Evolutionary conservation across 352 stramenopile genomes (phyloP).

Genomic region (Phytophthora rubi): DNA sequence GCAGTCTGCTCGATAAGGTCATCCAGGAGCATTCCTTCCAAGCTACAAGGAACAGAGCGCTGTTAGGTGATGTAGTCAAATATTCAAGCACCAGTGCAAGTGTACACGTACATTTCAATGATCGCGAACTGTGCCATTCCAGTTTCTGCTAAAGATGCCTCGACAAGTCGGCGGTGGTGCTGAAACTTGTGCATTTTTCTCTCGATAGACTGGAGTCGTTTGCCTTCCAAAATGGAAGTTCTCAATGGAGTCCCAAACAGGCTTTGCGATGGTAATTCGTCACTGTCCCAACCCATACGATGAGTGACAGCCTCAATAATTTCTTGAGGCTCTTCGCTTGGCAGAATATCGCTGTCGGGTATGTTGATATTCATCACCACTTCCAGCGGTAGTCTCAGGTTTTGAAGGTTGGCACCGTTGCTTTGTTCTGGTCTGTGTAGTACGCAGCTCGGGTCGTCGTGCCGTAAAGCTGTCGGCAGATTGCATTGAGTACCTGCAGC

Average conservation of each 20-base stretch:
- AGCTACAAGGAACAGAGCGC: conserved; percentile 20
- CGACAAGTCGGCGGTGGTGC: conserved; percentile 58
- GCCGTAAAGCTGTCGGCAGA: conserved; percentile 10
- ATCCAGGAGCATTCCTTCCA: conserved; percentile 53
- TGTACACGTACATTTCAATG: conserved; percentile 64
- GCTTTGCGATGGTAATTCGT: background rate
- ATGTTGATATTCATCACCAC: conserved; percentile 58
- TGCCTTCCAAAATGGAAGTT: conserved; percentile 31
- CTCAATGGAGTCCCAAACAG: conserved; percentile 8
- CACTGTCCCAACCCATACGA: background rate
- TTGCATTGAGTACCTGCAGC: conserved; percentile 17
- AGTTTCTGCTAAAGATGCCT: conserved; percentile 59
- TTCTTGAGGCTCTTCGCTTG: background rate
- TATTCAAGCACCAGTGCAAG: background rate
- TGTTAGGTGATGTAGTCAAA: background rate
- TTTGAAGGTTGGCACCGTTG: background rate
- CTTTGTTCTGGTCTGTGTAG: background rate
- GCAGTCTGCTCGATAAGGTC: conserved; percentile 48
- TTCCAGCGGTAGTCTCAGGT: conserved; percentile 47
- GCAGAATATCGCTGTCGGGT: background rate
- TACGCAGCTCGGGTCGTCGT: background rate
- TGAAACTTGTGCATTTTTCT: conserved; percentile 56
- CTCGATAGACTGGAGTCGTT: conserved; percentile 46
- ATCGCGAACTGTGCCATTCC: conserved; percentile 65
- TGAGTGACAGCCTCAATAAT: background rate